Evolutionary conservation across 306 rosid species (phyloP).

Genomic region (Begonia loranthoides): DNA sequence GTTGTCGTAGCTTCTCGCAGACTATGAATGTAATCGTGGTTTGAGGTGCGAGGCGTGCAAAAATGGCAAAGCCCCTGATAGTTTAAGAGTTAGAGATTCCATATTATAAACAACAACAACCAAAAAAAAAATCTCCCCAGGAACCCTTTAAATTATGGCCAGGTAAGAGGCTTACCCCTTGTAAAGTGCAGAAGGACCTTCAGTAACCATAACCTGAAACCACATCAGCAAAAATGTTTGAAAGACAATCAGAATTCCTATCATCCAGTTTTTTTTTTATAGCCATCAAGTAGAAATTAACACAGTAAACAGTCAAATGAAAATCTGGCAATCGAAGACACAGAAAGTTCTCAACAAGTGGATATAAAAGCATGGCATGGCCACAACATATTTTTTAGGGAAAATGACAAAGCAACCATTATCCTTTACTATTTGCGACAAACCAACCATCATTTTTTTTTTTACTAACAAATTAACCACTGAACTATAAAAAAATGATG

Average conservation of each 20-base stretch:
- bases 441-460: too few relatives aligned
- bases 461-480: too few relatives aligned
- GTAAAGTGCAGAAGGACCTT: slow-evolving; percentile 89
- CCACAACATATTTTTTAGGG: too few relatives aligned
- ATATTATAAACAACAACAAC: neutral
- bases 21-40: slow-evolving; percentile 75
- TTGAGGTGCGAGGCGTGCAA: slow-evolving; percentile 92
- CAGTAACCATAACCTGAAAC: slow-evolving; percentile 63
- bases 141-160: neutral
- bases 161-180: slow-evolving; percentile 55
- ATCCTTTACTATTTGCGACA: too few relatives aligned
- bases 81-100: neutral
- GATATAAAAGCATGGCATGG: too few relatives aligned
- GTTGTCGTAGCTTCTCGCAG: slow-evolving; percentile 74
- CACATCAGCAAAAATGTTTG: slow-evolving; percentile 13
- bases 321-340: too few relatives aligned
- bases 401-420: too few relatives aligned
- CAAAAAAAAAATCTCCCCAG: neutral
- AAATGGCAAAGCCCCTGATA: slow-evolving; percentile 73
- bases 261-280: neutral
- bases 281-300: too few relatives aligned
- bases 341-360: too few relatives aligned
- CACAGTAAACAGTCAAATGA: too few relatives aligned
- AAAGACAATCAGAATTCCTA: neutral
- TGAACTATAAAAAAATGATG: too few relatives aligned